Percentiles rank a stretch among this genome's conserved stretches.
These are phyloP conservation scores for Suillus luteus DNA, from an alignment of 768 basidiomycete genomes.

Conservation along the genomic window DNA sequence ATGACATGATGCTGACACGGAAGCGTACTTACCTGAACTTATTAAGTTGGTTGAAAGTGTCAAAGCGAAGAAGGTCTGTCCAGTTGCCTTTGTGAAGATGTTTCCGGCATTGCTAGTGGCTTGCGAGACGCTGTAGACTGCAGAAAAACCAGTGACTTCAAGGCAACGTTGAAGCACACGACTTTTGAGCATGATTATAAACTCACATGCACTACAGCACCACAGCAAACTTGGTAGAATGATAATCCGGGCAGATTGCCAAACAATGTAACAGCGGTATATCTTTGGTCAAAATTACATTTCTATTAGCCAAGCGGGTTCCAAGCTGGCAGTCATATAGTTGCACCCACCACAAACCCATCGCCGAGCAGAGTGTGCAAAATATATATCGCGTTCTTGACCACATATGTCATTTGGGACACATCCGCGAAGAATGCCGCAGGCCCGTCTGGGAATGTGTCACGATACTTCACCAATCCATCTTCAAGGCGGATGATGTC, in stretches of 20 bases:
- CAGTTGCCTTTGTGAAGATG: constrained; percentile 12
- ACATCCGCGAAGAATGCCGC: constrained; percentile 26
- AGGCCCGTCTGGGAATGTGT: constrained; percentile 25
- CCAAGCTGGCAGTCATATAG: neutral
- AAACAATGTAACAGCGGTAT: constrained; percentile 22
- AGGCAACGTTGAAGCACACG: neutral
- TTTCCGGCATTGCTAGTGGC: constrained; percentile 11
- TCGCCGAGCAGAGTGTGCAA: constrained; percentile 18
- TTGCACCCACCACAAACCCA: constrained; percentile 13
- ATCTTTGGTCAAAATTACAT: constrained; percentile 11
- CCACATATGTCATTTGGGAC: constrained; percentile 26
- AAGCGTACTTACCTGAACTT: constrained; percentile 10
- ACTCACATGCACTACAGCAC: constrained; percentile 14
- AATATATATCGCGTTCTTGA: constrained; percentile 26
- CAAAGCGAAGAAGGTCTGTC: constrained; percentile 14
- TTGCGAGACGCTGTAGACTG: constrained; percentile 14
- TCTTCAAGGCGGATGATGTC: constrained; percentile 21
- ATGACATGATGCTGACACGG: neutral
- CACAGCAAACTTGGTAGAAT: constrained; percentile 15
- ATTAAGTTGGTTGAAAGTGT: constrained; percentile 14
- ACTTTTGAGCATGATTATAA: neutral
- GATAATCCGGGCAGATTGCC: constrained; percentile 15
- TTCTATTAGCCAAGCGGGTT: neutral
- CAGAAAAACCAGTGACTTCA: constrained; percentile 9
- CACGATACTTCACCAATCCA: constrained; percentile 24